phyloP scores from a whole-genome alignment of 176 grass and related monocot species.

The Triticum dicoccoides region DNA sequence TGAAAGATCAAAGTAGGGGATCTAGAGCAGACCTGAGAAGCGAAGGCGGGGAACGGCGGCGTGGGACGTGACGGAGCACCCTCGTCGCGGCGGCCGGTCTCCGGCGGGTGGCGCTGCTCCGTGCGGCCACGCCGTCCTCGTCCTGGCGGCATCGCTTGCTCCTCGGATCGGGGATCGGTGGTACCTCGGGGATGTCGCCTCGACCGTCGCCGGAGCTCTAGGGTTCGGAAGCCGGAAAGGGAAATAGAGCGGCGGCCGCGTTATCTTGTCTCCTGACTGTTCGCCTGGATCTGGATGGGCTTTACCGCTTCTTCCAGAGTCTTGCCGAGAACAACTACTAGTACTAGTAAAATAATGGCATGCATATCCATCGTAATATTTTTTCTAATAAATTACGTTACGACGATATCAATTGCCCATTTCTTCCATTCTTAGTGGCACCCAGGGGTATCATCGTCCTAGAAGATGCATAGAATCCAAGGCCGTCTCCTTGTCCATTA shows the following conservation, averaged over 20 bases:
- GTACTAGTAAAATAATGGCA: no score
- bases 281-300: not conserved
- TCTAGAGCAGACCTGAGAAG: not conserved
- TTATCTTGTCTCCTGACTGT: not conserved
- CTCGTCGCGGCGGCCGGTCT: not conserved
- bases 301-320: no score
- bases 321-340: no score
- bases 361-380: no score
- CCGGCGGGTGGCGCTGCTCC: not conserved
- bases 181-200: not conserved
- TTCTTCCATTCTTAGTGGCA: no score
- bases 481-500: no score
- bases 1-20: not conserved
- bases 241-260: not conserved
- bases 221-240: not conserved
- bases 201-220: not conserved
- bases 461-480: no score
- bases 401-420: no score
- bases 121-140: not conserved
- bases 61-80: not conserved
- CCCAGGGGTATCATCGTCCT: no score
- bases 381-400: no score
- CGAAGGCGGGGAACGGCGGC: not conserved
- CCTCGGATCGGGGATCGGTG: not conserved
- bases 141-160: not conserved